Evolutionary conservation across 208 protist species (phyloP).

Genomic region (Entamoeba invadens): DNA sequence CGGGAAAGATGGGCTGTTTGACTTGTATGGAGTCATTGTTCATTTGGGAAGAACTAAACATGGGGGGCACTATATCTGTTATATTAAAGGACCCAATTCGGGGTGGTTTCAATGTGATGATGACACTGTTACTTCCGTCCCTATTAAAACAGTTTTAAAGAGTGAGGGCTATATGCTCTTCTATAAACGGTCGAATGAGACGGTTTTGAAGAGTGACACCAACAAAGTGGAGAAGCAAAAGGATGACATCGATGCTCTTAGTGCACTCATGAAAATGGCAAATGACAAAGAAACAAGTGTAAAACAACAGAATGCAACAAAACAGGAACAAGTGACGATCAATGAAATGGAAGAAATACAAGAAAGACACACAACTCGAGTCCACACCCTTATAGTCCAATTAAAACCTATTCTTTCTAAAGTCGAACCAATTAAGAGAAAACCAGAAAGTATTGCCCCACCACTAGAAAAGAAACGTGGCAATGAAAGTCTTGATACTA

Average conservation of each 20-base stretch:
- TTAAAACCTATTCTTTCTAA: neutral
- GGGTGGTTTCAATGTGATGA: neutral
- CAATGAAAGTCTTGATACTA: neutral
- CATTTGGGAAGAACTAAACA: neutral
- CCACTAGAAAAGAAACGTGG: neutral
- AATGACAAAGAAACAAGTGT: neutral
- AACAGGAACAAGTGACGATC: no score
- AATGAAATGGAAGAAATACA: neutral
- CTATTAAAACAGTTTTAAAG: neutral
- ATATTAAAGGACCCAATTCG: neutral
- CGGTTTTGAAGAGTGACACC: neutral
- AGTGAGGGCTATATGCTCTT: neutral
- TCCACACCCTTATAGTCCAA: neutral
- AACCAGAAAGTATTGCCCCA: neutral
- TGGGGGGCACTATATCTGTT: neutral
- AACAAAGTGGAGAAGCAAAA: neutral
- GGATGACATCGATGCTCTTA: neutral
- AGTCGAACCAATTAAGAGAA: neutral
- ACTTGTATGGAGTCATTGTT: neutral
- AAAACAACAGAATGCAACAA: neutral
- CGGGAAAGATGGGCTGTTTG: neutral
- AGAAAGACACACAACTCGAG: neutral
- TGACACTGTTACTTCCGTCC: neutral
- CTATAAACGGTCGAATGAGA: neutral
- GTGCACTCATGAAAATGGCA: neutral